These are phyloP conservation scores for Gracilariopsis chorda DNA, from an alignment of 23 red algal species.

Conservation along the genomic window DNA sequence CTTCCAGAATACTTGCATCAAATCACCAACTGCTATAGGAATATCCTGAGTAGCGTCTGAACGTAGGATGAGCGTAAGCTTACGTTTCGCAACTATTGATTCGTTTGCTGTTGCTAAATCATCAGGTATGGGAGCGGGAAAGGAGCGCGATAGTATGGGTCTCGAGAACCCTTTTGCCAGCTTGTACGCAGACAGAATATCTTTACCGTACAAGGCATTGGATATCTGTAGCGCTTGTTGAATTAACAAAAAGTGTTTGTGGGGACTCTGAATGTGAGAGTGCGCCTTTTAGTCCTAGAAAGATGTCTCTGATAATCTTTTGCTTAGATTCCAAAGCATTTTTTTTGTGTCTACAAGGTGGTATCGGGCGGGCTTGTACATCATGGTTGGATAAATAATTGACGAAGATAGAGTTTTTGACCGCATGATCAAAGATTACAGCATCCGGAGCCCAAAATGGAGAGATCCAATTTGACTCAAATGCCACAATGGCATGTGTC, in stretches of 20 bases:
- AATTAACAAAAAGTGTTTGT: not conserved
- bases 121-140: not conserved
- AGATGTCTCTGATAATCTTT: not conserved
- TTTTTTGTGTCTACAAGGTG: not conserved
- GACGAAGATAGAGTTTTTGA: not conserved
- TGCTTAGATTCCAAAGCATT: conserved; percentile 4
- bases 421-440: not conserved
- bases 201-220: not conserved
- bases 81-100: not conserved
- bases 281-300: not conserved
- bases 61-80: not conserved
- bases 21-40: not conserved
- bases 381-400: not conserved
- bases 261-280: no score
- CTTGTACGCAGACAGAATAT: not conserved
- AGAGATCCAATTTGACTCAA: not conserved
- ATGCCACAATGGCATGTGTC: not conserved
- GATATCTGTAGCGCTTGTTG: not conserved
- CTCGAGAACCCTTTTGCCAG: not conserved
- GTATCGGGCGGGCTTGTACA: not conserved
- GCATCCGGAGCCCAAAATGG: not conserved
- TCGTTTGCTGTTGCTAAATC: not conserved
- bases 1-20: not conserved
- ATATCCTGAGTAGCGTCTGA: not conserved
- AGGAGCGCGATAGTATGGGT: not conserved